Conservation (phyloP, 2,329 filamentous ascomycete species). For the Zymoseptoria passerinii region DNA sequence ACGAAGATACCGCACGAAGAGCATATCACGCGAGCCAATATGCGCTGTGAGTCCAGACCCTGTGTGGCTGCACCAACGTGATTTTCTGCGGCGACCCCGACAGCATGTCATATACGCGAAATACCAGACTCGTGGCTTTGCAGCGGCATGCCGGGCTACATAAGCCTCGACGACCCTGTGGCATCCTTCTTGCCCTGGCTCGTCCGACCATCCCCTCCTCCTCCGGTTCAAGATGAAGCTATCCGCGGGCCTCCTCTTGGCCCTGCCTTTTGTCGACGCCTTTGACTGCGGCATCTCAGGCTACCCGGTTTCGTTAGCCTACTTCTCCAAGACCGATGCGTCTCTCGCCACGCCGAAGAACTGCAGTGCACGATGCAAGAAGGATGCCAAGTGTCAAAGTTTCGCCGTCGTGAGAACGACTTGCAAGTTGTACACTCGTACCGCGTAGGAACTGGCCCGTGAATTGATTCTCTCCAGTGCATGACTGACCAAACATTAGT, state of each 20-base stretch:
- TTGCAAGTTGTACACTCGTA: not conserved
- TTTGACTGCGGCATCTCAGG: not conserved
- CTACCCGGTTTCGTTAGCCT: not conserved
- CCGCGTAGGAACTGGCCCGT: not conserved
- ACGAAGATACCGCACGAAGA: no score
- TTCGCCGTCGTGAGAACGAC: not conserved
- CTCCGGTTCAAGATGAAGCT: not conserved
- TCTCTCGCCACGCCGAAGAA: not conserved
- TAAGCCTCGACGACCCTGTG: not conserved
- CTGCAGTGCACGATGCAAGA: not conserved
- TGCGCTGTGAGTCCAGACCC: not conserved
- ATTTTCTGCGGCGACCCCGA: not conserved
- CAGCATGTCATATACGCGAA: not conserved
- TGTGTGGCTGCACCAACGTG: not conserved
- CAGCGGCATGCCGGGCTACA: not conserved
- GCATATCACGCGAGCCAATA: not conserved
- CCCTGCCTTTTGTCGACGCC: not conserved
- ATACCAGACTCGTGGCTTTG: not conserved
- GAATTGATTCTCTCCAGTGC: not conserved
- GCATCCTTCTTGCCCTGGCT: not conserved
- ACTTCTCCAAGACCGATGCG: not conserved
- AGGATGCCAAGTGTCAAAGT: not conserved
- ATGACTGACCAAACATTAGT: not conserved
- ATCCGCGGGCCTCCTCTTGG: not conserved
- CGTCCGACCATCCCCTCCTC: not conserved